These are phyloP conservation scores for Pezicula radicicola DNA, from an alignment of 2,329 filamentous ascomycete species.

Conservation along the genomic window DNA sequence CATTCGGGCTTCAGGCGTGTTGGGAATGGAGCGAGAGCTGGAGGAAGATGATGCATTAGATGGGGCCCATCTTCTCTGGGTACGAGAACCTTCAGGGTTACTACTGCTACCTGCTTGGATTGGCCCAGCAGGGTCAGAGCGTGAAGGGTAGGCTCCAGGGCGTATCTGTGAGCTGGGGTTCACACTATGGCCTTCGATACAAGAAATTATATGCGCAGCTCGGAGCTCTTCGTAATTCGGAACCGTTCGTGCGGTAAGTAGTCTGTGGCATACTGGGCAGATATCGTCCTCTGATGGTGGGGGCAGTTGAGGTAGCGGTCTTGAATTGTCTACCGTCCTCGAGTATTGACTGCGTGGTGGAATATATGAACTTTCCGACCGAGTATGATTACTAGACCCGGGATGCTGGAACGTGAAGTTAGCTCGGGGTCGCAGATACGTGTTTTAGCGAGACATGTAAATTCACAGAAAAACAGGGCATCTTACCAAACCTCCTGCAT, in stretches of 20 bases:
- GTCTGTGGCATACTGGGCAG: constrained; percentile 72
- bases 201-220: constrained; percentile 55
- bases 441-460: neutral
- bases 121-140: constrained; percentile 1
- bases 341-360: constrained; percentile 10
- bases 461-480: neutral
- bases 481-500: neutral
- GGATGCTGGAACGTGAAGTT: neutral
- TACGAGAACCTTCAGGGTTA: constrained; percentile 8
- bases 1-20: constrained; percentile 14
- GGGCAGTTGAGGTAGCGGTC: constrained; percentile 15
- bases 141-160: constrained; percentile 4
- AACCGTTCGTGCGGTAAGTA: constrained; percentile 59
- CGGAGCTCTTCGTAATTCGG: constrained; percentile 52
- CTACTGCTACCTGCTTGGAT: constrained; percentile 13
- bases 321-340: constrained; percentile 6
- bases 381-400: neutral
- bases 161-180: constrained; percentile 6
- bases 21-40: constrained; percentile 3
- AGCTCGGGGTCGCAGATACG: no score
- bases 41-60: constrained; percentile 8
- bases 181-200: constrained; percentile 37
- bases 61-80: neutral
- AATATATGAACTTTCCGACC: neutral
- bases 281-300: constrained; percentile 71